Conservation (phyloP, 2,329 filamentous ascomycete genomes). For the Beauveria medogensis region DNA sequence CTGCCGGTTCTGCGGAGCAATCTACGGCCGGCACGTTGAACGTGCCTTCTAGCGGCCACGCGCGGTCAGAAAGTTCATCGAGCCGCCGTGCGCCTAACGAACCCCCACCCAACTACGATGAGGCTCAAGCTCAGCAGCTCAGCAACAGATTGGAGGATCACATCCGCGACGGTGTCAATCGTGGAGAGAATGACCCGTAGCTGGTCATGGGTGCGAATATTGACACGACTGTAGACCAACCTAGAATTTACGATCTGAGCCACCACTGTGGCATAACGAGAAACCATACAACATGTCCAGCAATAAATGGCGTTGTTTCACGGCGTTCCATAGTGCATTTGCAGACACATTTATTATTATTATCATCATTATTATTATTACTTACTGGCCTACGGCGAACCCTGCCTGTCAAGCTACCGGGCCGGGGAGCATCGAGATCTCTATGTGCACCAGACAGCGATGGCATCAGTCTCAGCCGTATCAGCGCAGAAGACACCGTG, state of each 20-base stretch:
- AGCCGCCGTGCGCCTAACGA: slow-evolving; percentile 51
- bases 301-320: slow-evolving; percentile 6
- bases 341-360: not conserved
- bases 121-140: slow-evolving; percentile 68
- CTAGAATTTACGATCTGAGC: slow-evolving; percentile 2
- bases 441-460: too few relatives aligned
- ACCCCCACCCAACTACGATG: slow-evolving; percentile 85
- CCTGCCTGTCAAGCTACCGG: not conserved
- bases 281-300: not conserved
- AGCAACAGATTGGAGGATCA: slow-evolving; percentile 57
- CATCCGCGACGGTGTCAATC: slow-evolving; percentile 65
- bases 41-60: slow-evolving; percentile 18
- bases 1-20: slow-evolving; percentile 30
- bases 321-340: not conserved
- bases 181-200: slow-evolving; percentile 30
- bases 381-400: not conserved
- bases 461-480: too few relatives aligned
- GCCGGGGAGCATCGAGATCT: too few relatives aligned
- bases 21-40: slow-evolving; percentile 19
- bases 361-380: too few relatives aligned
- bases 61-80: slow-evolving; percentile 28
- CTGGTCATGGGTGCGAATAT: not conserved
- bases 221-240: not conserved
- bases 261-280: not conserved
- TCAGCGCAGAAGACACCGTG: too few relatives aligned